Conservation (phyloP, 306 rosid genomes). For the Oemleria cerasiformis region DNA sequence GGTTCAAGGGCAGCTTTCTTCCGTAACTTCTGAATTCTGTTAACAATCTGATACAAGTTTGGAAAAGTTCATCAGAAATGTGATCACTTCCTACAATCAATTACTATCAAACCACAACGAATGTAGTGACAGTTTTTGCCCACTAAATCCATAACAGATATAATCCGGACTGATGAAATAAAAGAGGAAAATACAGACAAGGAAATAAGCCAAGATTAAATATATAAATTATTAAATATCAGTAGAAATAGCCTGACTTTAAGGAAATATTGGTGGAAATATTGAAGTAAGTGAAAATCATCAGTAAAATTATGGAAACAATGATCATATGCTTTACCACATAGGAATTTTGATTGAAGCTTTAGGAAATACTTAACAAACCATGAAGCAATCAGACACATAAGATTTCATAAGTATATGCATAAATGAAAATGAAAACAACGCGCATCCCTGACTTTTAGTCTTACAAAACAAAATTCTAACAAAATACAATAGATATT, state of each 20-base stretch:
- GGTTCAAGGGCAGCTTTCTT: constrained; percentile 92
- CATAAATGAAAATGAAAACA: neutral
- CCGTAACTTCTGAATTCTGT: constrained; percentile 87
- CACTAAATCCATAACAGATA: no score
- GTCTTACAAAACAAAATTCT: neutral
- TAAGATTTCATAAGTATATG: neutral
- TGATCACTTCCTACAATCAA: constrained; percentile 97
- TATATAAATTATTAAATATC: neutral
- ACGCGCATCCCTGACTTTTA: neutral
- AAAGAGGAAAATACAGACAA: neutral
- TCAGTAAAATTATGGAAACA: neutral
- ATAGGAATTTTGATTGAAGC: neutral
- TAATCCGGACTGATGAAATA: no score
- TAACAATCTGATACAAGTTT: constrained; percentile 57
- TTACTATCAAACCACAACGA: constrained; percentile 79
- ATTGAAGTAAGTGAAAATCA: neutral
- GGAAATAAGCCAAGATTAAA: neutral
- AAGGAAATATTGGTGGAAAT: no score
- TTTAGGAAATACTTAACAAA: neutral
- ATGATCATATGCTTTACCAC: neutral
- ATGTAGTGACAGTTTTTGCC: no score
- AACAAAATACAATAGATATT: neutral
- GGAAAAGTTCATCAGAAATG: constrained; percentile 19
- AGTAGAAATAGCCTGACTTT: neutral
- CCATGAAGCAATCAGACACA: neutral